Conservation (phyloP, 2,329 filamentous ascomycete species). For the Diaporthe aspalathi region DNA sequence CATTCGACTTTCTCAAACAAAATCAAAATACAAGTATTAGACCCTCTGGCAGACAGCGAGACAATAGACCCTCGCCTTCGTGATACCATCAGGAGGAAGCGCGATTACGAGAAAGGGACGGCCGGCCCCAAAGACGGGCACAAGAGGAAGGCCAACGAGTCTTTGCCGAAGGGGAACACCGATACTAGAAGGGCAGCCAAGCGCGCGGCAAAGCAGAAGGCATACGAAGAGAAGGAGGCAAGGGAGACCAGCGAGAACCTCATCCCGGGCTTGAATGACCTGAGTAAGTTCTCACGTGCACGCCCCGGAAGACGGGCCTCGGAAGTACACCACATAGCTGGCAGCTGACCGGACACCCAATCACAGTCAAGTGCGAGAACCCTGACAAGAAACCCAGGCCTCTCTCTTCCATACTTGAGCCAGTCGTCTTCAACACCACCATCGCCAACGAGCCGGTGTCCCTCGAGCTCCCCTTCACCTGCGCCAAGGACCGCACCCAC, state of each 20-base stretch:
- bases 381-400: constrained; percentile 49
- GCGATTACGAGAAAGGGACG: constrained; percentile 69
- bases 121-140: constrained; percentile 53
- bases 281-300: background rate
- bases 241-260: constrained; percentile 45
- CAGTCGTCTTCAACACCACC: constrained; percentile 54
- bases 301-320: background rate
- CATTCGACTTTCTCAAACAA: constrained; percentile 53
- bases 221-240: constrained; percentile 44
- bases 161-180: constrained; percentile 42
- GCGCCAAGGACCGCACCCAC: constrained; percentile 74
- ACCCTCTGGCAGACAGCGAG: constrained; percentile 53
- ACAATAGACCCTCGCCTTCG: constrained; percentile 61
- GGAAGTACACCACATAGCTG: background rate
- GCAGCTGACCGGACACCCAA: background rate
- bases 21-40: constrained; percentile 68
- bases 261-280: constrained; percentile 43
- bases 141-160: constrained; percentile 51
- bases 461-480: constrained; percentile 76
- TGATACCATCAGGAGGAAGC: constrained; percentile 71
- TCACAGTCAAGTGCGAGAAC: constrained; percentile 60
- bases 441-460: constrained; percentile 52
- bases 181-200: constrained; percentile 45
- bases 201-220: constrained; percentile 33
- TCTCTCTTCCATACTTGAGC: constrained; percentile 55